These are phyloP conservation scores for Dendrothele bispora DNA, from an alignment of 768 basidiomycete genomes.

Conservation along the genomic window DNA sequence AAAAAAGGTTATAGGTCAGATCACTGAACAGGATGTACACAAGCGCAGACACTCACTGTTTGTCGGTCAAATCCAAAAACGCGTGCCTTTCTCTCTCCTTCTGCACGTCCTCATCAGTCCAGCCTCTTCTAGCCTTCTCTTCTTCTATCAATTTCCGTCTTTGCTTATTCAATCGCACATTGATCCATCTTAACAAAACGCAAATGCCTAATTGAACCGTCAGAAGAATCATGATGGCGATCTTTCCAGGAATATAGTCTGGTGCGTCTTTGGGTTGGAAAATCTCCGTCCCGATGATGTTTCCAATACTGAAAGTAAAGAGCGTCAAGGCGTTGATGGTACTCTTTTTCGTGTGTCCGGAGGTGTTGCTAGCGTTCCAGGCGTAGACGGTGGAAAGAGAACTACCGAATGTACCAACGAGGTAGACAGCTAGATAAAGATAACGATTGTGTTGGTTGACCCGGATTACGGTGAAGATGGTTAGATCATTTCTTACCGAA, in stretches of 20 bases:
- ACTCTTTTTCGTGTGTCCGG: conserved; percentile 68
- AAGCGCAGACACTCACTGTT: conserved; percentile 61
- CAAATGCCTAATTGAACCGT: conserved; percentile 50
- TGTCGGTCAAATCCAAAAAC: conserved; percentile 64
- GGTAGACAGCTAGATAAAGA: conserved; percentile 41
- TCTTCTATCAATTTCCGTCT: conserved; percentile 41
- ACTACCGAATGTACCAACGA: conserved; percentile 58
- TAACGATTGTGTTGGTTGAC: no score
- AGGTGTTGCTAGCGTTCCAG: conserved; percentile 64
- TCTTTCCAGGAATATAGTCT: conserved; percentile 65
- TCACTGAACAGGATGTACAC: no score
- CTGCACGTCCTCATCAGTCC: conserved; percentile 59
- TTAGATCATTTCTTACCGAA: conserved; percentile 56
- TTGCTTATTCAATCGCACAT: conserved; percentile 51
- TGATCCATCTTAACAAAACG: conserved; percentile 52
- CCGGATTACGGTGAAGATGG: no score
- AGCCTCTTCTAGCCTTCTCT: conserved; percentile 44
- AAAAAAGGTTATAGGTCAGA: no score
- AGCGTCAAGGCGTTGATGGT: conserved; percentile 64
- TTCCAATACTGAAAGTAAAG: conserved; percentile 53
- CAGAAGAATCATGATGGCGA: conserved; percentile 61
- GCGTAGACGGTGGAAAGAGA: no score
- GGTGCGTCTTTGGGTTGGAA: conserved; percentile 64
- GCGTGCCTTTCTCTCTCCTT: conserved; percentile 59
- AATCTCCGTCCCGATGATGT: conserved; percentile 63